Evolutionary conservation across 345 rosid species (phyloP).

Genomic region (Eucalyptus tenuipes): DNA sequence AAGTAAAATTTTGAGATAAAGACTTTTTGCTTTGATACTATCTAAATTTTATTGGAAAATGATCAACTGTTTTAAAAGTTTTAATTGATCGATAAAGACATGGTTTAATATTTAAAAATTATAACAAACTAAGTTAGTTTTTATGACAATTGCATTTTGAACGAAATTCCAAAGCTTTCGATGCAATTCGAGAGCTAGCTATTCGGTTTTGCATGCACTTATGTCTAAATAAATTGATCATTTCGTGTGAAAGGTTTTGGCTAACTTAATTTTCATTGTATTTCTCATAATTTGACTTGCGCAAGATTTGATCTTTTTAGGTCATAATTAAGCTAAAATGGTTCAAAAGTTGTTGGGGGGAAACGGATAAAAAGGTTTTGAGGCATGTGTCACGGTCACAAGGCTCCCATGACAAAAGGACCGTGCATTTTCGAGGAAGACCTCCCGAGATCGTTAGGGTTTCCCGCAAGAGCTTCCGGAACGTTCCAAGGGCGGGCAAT

Average conservation of each 20-base stretch:
- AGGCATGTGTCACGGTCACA: background rate
- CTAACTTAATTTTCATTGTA: no score
- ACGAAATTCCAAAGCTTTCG: background rate
- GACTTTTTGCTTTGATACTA: no score
- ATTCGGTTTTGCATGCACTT: no score
- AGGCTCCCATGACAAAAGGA: no score
- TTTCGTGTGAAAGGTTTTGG: background rate
- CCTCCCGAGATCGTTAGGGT: rapidly evolving
- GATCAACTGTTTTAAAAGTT: background rate
- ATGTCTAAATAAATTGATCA: background rate
- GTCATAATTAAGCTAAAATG: background rate
- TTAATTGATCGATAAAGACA: background rate
- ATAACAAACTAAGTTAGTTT: background rate
- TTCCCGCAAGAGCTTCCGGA: no score
- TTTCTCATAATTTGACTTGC: background rate
- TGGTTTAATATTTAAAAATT: background rate
- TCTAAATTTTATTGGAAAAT: no score
- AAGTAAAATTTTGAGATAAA: no score
- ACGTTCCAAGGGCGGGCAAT: no score
- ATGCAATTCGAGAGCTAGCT: no score
- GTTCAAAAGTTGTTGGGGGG: background rate
- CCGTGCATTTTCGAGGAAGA: no score
- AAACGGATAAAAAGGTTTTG: background rate
- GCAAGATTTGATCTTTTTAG: background rate
- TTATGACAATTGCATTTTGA: no score